Evolutionary conservation across 2,329 filamentous ascomycete species (phyloP).

Genomic region (Colletotrichum lentis): DNA sequence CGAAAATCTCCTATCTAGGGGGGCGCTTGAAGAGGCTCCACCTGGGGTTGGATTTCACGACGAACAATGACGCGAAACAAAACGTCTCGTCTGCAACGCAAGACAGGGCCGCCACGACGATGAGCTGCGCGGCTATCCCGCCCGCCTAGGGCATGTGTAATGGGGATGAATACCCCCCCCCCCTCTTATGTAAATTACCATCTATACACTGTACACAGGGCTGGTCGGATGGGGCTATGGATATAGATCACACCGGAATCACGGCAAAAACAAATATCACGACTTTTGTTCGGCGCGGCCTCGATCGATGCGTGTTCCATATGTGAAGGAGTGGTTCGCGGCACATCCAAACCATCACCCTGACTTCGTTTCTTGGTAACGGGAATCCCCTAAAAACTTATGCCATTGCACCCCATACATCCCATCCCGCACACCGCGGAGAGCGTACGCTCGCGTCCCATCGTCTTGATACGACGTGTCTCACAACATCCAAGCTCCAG

Average conservation of each 20-base stretch:
- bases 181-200: conserved; percentile 33
- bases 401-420: neutral
- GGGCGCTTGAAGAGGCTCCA: neutral
- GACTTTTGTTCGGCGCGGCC: conserved; percentile 14
- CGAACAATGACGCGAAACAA: neutral
- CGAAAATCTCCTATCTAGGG: neutral
- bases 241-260: conserved; percentile 20
- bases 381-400: neutral
- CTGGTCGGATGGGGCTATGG: conserved; percentile 24
- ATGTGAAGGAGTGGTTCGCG: neutral
- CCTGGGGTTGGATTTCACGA: neutral
- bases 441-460: conserved; percentile 14
- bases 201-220: conserved; percentile 33
- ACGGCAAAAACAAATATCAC: conserved; percentile 18
- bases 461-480: conserved; percentile 18
- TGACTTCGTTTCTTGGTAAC: neutral
- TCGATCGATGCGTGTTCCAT: neutral
- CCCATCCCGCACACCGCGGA: neutral
- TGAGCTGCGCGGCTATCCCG: neutral
- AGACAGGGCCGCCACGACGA: neutral
- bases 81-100: neutral
- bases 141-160: conserved; percentile 18
- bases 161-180: conserved; percentile 18
- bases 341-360: neutral
- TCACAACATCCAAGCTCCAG: neutral